These are phyloP conservation scores for Leptodontidium sp. DNA, from an alignment of 2,329 filamentous ascomycete genomes.

Conservation along the genomic window DNA sequence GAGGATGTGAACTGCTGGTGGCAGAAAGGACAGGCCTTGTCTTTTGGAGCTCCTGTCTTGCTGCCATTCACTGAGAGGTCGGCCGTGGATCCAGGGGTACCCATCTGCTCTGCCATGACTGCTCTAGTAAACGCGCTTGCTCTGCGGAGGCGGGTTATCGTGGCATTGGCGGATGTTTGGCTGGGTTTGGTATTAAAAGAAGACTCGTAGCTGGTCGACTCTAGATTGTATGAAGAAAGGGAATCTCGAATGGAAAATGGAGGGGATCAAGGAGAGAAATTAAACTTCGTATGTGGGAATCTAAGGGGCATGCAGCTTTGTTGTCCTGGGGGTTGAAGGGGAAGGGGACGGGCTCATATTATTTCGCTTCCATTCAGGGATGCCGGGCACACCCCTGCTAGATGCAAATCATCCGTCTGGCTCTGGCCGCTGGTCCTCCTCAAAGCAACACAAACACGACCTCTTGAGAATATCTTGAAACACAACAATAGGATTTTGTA, in stretches of 20 bases:
- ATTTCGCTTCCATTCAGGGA: conserved; percentile 33
- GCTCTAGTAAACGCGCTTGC: conserved; percentile 21
- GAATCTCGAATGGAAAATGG: conserved; percentile 17
- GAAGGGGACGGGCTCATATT: conserved; percentile 8
- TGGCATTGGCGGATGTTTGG: conserved; percentile 39
- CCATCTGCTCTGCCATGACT: conserved; percentile 47
- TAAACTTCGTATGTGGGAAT: conserved; percentile 19
- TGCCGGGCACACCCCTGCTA: conserved; percentile 27
- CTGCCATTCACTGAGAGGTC: conserved; percentile 45
- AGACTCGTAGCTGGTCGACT: background rate
- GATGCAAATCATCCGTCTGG: conserved; percentile 30
- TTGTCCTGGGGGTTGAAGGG: conserved; percentile 8
- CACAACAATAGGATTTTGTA: background rate
- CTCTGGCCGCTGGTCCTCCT: conserved; percentile 7
- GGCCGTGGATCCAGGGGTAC: conserved; percentile 46
- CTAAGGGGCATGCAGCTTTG: conserved; percentile 37
- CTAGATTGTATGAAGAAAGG: background rate
- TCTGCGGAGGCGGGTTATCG: conserved; percentile 26
- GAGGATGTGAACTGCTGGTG: conserved; percentile 91
- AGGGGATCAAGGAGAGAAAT: conserved; percentile 19
- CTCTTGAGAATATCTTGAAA: background rate
- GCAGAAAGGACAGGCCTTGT: conserved; percentile 89
- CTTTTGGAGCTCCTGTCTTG: conserved; percentile 62
- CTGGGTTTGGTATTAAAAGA: background rate
- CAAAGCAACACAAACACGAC: conserved; percentile 3